These are phyloP conservation scores for Saccharomycopsis selenospora DNA, from an alignment of 805 yeast genomes.

Conservation along the genomic window DNA sequence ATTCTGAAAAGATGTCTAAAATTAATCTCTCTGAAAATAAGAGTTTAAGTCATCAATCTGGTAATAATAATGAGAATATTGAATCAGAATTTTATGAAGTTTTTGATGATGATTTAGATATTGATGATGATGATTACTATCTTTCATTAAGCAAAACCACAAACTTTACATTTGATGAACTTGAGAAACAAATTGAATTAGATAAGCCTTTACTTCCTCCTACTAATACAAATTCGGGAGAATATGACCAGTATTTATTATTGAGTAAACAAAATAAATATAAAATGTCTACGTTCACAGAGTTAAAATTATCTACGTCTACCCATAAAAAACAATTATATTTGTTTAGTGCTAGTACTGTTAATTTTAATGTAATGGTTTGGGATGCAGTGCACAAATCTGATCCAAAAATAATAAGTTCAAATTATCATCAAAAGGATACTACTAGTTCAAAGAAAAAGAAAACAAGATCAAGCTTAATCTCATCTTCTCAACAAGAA, in stretches of 20 bases:
- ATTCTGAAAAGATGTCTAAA: no score
- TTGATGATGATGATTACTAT: constrained; percentile 3
- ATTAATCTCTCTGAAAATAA: no score
- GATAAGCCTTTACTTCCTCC: background rate
- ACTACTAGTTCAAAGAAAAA: constrained; percentile 6
- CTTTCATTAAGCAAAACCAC: background rate
- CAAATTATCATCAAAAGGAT: constrained; percentile 3
- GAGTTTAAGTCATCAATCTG: constrained; percentile 25
- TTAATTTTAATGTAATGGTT: constrained; percentile 24
- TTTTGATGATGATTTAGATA: constrained; percentile 1
- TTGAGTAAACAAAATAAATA: background rate
- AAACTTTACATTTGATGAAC: constrained; percentile 10
- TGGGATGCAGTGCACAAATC: constrained; percentile 34
- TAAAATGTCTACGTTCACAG: constrained; percentile 6
- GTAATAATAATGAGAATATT: constrained; percentile 26
- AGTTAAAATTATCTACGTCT: constrained; percentile 10
- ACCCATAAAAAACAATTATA: constrained; percentile 18
- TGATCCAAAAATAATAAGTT: constrained; percentile 29
- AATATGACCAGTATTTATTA: background rate
- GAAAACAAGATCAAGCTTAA: constrained; percentile 27
- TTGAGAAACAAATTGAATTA: constrained; percentile 2
- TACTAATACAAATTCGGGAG: background rate
- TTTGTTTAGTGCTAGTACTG: constrained; percentile 12
- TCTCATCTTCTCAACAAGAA: constrained; percentile 38
- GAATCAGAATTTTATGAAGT: constrained; percentile 14